Percentiles rank a stretch among this genome's conserved stretches.
Conservation (phyloP, 202 grass and related monocot species). For the Musa balbisiana region DNA sequence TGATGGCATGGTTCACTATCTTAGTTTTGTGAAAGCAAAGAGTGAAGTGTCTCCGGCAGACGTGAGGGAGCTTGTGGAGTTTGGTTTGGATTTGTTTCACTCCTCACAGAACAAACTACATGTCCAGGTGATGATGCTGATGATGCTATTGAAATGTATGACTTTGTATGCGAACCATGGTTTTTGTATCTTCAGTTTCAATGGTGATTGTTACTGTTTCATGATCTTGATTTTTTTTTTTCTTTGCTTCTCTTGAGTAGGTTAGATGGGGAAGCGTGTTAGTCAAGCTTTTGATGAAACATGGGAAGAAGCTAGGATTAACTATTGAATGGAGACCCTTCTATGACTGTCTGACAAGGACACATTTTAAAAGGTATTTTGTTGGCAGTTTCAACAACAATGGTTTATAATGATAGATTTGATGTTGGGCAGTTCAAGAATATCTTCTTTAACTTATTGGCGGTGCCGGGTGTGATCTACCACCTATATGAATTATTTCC, state of each 20-base stretch:
- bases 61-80: conserved; percentile 58
- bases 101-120: conserved; percentile 76
- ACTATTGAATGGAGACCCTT: conserved; percentile 73
- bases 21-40: conserved; percentile 88
- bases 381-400: neutral
- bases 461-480: too few relatives aligned
- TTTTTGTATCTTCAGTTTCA: neutral
- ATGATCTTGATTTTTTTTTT: conserved; percentile 7
- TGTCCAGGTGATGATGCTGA: conserved; percentile 57
- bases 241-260: conserved; percentile 35
- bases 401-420: too few relatives aligned
- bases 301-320: conserved; percentile 59
- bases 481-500: too few relatives aligned
- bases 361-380: conserved; percentile 86
- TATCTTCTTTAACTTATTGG: too few relatives aligned
- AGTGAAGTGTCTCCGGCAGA: conserved; percentile 73
- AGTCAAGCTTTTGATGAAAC: conserved; percentile 66
- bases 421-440: too few relatives aligned
- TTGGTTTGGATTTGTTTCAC: conserved; percentile 83
- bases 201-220: neutral
- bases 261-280: conserved; percentile 84
- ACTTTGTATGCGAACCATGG: neutral
- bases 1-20: neutral
- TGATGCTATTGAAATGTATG: conserved; percentile 25
- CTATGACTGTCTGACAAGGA: conserved; percentile 73